These are phyloP conservation scores for Ustilago sp. DNA, from an alignment of 1,284 basidiomycete genomes.

Conservation along the genomic window DNA sequence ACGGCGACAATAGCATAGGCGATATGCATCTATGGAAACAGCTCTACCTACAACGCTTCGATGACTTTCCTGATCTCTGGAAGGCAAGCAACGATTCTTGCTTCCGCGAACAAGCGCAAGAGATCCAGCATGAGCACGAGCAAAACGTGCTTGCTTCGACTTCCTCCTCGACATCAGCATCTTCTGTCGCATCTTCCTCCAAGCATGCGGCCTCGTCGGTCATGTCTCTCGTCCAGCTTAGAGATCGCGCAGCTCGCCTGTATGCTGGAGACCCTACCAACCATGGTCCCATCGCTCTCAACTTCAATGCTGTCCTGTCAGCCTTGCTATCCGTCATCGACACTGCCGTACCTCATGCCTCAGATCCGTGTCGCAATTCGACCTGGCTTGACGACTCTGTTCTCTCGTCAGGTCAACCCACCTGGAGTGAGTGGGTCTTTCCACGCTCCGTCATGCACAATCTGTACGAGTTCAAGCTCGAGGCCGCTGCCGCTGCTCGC, in stretches of 20 bases:
- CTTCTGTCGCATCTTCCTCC: slow-evolving; percentile 10
- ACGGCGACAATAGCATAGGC: slow-evolving; percentile 19
- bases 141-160: slow-evolving; percentile 7
- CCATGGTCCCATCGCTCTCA: slow-evolving; percentile 20
- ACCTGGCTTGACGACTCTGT: slow-evolving; percentile 38
- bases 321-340: slow-evolving; percentile 42
- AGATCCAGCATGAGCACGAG: neutral
- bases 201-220: slow-evolving; percentile 9
- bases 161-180: slow-evolving; percentile 12
- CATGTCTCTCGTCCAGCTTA: slow-evolving; percentile 43
- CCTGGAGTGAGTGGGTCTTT: slow-evolving; percentile 46
- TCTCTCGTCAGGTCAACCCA: slow-evolving; percentile 25
- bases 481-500: neutral
- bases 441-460: slow-evolving; percentile 33
- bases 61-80: slow-evolving; percentile 25
- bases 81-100: neutral
- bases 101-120: neutral
- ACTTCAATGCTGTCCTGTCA: slow-evolving; percentile 39
- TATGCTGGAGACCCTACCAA: slow-evolving; percentile 22
- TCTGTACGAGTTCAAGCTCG: slow-evolving; percentile 31
- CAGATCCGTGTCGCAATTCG: slow-evolving; percentile 19
- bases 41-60: slow-evolving; percentile 42
- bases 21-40: slow-evolving; percentile 45
- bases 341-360: slow-evolving; percentile 23
- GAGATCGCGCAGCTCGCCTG: slow-evolving; percentile 40